Conservation (phyloP, 2,329 filamentous ascomycete species). For the Trichoderma harzianum region DNA sequence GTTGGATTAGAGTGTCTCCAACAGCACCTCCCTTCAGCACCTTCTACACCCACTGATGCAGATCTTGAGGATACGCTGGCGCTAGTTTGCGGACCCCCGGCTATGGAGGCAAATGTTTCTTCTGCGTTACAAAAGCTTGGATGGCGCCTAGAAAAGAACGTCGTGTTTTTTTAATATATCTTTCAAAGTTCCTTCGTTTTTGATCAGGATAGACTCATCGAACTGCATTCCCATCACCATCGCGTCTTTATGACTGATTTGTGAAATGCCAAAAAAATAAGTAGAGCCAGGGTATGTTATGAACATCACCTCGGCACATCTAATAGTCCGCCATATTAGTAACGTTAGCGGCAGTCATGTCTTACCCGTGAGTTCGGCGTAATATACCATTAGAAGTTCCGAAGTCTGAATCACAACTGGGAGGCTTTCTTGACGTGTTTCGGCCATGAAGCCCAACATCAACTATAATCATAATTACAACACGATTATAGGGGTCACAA, state of each 20-base stretch:
- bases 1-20: background rate
- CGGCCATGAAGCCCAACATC: background rate
- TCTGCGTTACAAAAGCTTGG: background rate
- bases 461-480: background rate
- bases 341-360: background rate
- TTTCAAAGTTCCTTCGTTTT: background rate
- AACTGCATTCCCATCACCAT: background rate
- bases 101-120: background rate
- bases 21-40: background rate
- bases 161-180: background rate
- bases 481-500: fast-evolving
- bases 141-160: background rate
- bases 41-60: background rate
- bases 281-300: background rate
- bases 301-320: background rate
- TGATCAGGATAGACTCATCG: background rate
- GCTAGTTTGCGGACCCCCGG: background rate
- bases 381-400: background rate
- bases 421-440: background rate
- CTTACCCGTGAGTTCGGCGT: background rate
- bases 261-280: background rate
- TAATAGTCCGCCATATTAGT: background rate
- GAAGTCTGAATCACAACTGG: background rate
- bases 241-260: background rate
- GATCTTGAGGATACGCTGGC: background rate